A percentile compares a stretch with the other conserved stretches of the same genome.
phyloP scores from a whole-genome alignment of 257 asterid genomes.

The Prunella vulgaris region DNA sequence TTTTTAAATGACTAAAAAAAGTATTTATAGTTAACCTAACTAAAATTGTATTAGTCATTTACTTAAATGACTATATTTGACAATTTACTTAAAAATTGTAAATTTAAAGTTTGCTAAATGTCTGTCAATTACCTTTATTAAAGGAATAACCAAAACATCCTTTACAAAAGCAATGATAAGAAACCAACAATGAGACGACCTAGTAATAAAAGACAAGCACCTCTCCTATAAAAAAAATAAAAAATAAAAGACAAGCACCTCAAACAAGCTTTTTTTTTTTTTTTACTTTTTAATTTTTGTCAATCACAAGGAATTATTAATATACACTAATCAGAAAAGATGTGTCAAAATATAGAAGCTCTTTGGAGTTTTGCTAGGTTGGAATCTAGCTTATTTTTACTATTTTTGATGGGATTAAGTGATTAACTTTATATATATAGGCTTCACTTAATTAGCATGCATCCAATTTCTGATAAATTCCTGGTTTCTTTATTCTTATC shows the following conservation, averaged over 20 bases:
- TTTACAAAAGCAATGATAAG: conserved; percentile 32
- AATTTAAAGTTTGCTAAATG: not conserved
- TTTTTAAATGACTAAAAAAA: no score
- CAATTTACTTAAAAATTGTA: not conserved
- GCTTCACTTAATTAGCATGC: conserved; percentile 8
- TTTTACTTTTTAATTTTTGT: conserved; percentile 14
- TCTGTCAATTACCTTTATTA: conserved; percentile 14
- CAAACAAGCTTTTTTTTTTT: conserved; percentile 11
- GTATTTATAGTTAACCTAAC: no score
- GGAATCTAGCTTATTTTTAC: conserved; percentile 28
- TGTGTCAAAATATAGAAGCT: conserved; percentile 5
- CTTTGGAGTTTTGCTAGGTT: conserved; percentile 27
- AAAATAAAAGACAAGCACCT: conserved; percentile 14
- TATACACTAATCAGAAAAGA: conserved; percentile 8
- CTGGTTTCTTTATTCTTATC: not conserved
- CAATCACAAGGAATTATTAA: conserved; percentile 7
- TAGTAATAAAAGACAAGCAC: conserved; percentile 14
- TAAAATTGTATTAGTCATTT: no score
- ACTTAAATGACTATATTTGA: no score
- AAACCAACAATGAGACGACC: conserved; percentile 25
- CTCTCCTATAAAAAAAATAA: no score
- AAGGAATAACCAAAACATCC: conserved; percentile 14
- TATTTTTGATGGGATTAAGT: not conserved
- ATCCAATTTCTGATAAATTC: conserved; percentile 1
- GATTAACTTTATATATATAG: not conserved